Evolutionary conservation across 148 eudicot species (phyloP).

Genomic region (Arbutus unedo): DNA sequence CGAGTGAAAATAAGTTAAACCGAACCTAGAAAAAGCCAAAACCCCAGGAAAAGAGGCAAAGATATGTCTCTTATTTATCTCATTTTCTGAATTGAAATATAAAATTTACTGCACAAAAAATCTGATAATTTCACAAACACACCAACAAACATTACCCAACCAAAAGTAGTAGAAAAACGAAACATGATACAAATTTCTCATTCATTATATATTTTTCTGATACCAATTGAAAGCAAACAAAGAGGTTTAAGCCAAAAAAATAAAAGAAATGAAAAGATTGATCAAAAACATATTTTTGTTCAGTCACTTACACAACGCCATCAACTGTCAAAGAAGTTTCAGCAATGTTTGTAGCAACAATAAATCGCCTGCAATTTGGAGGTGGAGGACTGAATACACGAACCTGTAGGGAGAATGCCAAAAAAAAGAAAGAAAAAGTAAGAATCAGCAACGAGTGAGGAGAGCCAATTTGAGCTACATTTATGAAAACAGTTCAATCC

Average conservation of each 20-base stretch:
- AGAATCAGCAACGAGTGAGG: conserved; percentile 12
- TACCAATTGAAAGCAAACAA: neutral
- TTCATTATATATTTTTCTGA: neutral
- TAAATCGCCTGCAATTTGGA: conserved; percentile 86
- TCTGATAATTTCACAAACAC: neutral
- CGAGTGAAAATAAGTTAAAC: neutral
- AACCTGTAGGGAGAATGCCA: conserved; percentile 50
- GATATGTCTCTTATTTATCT: neutral
- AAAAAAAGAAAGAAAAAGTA: neutral
- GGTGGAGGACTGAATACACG: conserved; percentile 94
- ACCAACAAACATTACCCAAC: neutral
- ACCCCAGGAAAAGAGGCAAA: neutral
- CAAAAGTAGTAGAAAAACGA: neutral
- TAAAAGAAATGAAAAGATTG: neutral
- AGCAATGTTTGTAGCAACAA: conserved; percentile 93
- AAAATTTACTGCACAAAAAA: neutral
- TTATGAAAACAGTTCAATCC: neutral
- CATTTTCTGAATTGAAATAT: neutral
- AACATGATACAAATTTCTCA: neutral
- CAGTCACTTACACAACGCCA: conserved; percentile 83
- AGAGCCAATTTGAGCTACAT: neutral
- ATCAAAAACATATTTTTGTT: neutral
- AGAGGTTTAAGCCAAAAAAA: neutral
- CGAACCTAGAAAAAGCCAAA: neutral
- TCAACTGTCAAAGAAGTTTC: conserved; percentile 99